phyloP scores from a whole-genome alignment of 2,329 filamentous ascomycete genomes.

The Coniosporium tulheliwenetii region DNA sequence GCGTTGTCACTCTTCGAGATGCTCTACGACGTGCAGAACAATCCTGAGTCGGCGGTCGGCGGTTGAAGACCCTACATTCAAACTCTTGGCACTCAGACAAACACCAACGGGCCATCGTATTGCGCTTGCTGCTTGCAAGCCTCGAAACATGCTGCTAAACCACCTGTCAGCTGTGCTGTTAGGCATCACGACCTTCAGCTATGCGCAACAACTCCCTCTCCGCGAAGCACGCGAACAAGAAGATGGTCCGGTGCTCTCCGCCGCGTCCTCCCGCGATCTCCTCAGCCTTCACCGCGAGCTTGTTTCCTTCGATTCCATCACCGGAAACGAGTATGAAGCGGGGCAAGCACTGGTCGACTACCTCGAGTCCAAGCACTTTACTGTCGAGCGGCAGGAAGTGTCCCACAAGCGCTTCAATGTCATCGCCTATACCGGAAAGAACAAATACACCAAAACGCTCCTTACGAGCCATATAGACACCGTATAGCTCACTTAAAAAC shows the following conservation, averaged over 20 bases:
- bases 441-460: slow-evolving; percentile 42
- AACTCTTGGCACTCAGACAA: too few relatives aligned
- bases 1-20: too few relatives aligned
- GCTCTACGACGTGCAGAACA: too few relatives aligned
- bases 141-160: too few relatives aligned
- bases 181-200: too few relatives aligned
- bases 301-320: slow-evolving; percentile 58
- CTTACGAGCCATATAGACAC: slow-evolving; percentile 72
- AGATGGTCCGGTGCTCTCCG: neutral
- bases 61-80: too few relatives aligned
- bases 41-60: too few relatives aligned
- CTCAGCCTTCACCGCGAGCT: slow-evolving; percentile 61
- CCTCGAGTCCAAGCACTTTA: slow-evolving; percentile 44
- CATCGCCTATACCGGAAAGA: slow-evolving; percentile 44
- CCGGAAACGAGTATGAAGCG: slow-evolving; percentile 50
- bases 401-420: slow-evolving; percentile 53
- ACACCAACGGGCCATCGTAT: too few relatives aligned
- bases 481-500: slow-evolving; percentile 30
- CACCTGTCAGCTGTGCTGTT: too few relatives aligned
- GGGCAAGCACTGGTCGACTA: slow-evolving; percentile 54
- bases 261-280: slow-evolving; percentile 25
- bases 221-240: too few relatives aligned
- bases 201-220: too few relatives aligned
- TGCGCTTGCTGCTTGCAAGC: too few relatives aligned
- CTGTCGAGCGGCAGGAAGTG: slow-evolving; percentile 42